Percentiles rank a stretch among this genome's conserved stretches.
These are phyloP conservation scores for Trichoderma sp. DNA, from an alignment of 2,329 filamentous ascomycete species.

Conservation along the genomic window DNA sequence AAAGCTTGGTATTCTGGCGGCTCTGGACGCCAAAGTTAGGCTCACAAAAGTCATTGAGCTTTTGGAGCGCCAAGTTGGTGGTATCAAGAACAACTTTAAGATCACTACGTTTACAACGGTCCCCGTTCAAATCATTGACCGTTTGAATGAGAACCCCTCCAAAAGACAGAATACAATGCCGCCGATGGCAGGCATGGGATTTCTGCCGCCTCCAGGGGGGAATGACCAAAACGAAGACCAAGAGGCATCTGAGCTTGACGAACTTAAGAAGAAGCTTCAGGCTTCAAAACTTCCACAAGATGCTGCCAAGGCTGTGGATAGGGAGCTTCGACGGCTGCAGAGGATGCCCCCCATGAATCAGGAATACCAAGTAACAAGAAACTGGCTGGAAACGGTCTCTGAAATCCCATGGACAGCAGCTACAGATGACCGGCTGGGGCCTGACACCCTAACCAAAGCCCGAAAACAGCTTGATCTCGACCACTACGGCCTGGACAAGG, in stretches of 20 bases:
- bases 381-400: constrained; percentile 87
- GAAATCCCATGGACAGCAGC: constrained; percentile 89
- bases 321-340: constrained; percentile 80
- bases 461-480: constrained; percentile 91
- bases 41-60: constrained; percentile 81
- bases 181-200: constrained; percentile 41
- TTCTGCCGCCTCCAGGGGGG: constrained; percentile 36
- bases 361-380: constrained; percentile 89
- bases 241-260: constrained; percentile 84
- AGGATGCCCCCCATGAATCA: constrained; percentile 97
- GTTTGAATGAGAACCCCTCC: constrained; percentile 43
- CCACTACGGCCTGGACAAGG: constrained; percentile 93
- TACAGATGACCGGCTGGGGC: constrained; percentile 82
- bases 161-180: constrained; percentile 32
- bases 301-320: constrained; percentile 83
- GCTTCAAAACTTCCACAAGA: constrained; percentile 79
- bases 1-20: constrained; percentile 81
- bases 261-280: constrained; percentile 83
- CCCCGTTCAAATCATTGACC: constrained; percentile 58
- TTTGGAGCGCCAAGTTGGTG: constrained; percentile 75
- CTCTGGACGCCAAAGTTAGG: constrained; percentile 73
- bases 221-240: constrained; percentile 65
- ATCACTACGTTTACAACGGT: constrained; percentile 74
- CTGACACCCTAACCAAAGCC: constrained; percentile 73
- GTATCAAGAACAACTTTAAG: constrained; percentile 82